These are phyloP conservation scores for Elymus sibiricus DNA, from an alignment of 176 grass and related monocot species.

Conservation along the genomic window DNA sequence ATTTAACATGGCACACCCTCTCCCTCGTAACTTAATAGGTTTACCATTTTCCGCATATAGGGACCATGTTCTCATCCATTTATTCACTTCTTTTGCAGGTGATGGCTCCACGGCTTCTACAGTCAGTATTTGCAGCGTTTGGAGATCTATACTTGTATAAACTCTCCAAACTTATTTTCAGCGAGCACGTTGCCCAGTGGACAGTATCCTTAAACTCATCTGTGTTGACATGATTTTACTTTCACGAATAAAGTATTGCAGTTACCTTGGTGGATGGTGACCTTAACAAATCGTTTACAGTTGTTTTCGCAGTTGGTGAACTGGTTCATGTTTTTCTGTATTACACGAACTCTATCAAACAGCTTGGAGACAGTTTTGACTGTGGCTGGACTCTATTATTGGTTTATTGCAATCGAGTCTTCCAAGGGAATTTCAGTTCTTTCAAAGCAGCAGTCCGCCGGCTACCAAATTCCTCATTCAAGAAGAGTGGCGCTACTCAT, in stretches of 20 bases:
- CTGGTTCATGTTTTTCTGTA: slow-evolving; percentile 97
- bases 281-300: slow-evolving; percentile 58
- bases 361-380: slow-evolving; percentile 92
- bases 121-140: slow-evolving; percentile 69
- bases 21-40: not conserved
- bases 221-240: not conserved
- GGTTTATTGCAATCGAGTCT: slow-evolving; percentile 56
- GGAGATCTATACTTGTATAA: slow-evolving; percentile 86
- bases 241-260: not conserved
- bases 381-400: slow-evolving; percentile 74
- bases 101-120: slow-evolving; percentile 72
- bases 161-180: slow-evolving; percentile 79
- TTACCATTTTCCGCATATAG: not conserved
- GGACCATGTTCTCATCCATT: not conserved
- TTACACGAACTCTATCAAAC: slow-evolving; percentile 80
- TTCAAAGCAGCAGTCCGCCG: not conserved
- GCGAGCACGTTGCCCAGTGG: slow-evolving; percentile 68
- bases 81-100: slow-evolving; percentile 28
- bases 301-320: slow-evolving; percentile 79
- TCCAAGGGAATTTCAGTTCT: slow-evolving; percentile 30
- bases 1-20: not conserved
- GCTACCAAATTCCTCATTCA: slow-evolving; percentile 32
- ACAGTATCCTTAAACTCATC: slow-evolving; percentile 58
- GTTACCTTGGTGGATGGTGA: not conserved
- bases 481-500: slow-evolving; percentile 72